Base-by-base conservation (phyloP, 2,329 filamentous ascomycete species). In the Neopestalotiopsis sp. region DNA sequence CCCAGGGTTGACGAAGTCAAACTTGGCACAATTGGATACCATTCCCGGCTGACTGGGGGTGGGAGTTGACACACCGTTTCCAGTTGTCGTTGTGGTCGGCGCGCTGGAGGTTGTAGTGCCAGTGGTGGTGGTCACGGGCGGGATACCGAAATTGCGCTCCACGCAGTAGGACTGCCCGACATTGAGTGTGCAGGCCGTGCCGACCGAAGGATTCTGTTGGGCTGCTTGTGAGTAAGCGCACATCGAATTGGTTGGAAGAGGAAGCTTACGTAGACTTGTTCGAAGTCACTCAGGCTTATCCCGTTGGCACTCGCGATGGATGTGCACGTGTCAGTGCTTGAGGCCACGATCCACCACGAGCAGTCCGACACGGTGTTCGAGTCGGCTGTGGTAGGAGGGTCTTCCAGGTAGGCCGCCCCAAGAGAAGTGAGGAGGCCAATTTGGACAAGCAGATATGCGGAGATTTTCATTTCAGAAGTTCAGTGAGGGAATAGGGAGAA, bases 141-240 rank as follows among this genome's bases (percentile, higher is more conserved):
- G 53, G 14, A 66, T 32, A 28, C 62, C 67, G 3, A 12, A 68
- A 30, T 68, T 68, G 62, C 66, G 24, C 28, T 68, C 67, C 30
- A 68, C 65, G 40, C 67, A 68, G 38, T 68, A 68, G 58, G 62
- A 68, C 28, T 68, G 53, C 20, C 67, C 67, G 14, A 66, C 56
- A 38, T 40, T 12, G 38, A 68, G 34, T 1, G 42, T 28, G 24
- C 62, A 68, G 12, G 24, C 53, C 2, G 13, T 56, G n/a, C 34
- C 62, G 28, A 64, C 53, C 12, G 53, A 66, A 30, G 67, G 67
- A 24, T 68, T 68, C 67, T 68, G 24, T 28, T 28, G 24, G 3
- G 24, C 24, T 28, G 24, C 24, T 28, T 28, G 24, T 28, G 24
- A 28, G 24, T 28, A 28, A 28, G 3, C 24, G 24, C 24, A 28